Conservation (phyloP, 2,329 filamentous ascomycete genomes). For the Paraconiothyrium brasiliense region DNA sequence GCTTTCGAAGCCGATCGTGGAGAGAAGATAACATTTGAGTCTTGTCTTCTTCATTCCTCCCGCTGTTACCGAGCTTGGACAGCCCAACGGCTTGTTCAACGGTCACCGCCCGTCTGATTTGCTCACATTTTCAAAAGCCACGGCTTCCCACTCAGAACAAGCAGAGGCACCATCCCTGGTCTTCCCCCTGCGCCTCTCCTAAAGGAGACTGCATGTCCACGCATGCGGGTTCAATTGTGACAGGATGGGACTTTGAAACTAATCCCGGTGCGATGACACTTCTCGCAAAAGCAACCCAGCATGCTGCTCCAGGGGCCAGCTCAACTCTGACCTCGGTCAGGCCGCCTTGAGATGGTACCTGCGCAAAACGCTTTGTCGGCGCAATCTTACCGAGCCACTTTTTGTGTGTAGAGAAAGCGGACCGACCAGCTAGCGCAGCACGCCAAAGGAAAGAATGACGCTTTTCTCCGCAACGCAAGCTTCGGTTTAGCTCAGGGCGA, state of each 20-base stretch:
- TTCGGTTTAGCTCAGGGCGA: background rate
- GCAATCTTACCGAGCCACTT: background rate
- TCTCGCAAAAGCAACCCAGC: background rate
- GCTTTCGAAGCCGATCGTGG: background rate
- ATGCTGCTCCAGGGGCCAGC: background rate
- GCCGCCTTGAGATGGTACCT: background rate
- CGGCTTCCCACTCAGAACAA: background rate
- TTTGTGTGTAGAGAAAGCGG: background rate
- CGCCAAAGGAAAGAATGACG: background rate
- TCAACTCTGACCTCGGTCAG: background rate
- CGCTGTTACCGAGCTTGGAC: background rate
- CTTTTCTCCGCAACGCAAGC: background rate
- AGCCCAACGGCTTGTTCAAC: conserved; percentile 1
- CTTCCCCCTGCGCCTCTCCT: background rate
- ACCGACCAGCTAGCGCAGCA: background rate
- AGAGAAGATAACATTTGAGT: background rate
- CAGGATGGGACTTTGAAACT: background rate
- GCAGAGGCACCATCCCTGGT: background rate
- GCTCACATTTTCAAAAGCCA: background rate
- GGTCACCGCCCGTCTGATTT: background rate
- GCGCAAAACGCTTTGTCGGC: background rate
- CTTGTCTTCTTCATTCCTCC: background rate
- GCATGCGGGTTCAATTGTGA: background rate
- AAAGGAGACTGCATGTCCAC: background rate
- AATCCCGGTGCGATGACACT: background rate